Conservation (phyloP, 2,329 filamentous ascomycete genomes). For the Huntiella decipiens region DNA sequence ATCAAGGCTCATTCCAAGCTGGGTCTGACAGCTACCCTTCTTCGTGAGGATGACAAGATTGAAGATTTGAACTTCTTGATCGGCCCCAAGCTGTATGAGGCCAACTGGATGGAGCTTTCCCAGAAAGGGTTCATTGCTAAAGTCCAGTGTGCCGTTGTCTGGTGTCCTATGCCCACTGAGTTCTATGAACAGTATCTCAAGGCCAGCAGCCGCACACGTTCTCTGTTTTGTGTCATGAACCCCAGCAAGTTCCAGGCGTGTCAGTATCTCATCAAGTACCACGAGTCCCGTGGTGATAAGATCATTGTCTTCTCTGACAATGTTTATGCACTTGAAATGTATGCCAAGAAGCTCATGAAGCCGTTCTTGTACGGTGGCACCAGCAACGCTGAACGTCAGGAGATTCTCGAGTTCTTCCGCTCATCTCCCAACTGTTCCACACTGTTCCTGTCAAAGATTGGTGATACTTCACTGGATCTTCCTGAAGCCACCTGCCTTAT, state of each 20-base stretch:
- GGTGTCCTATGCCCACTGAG: constrained; percentile 98
- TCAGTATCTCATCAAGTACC: constrained; percentile 95
- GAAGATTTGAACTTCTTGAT: constrained; percentile 94
- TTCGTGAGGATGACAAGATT: constrained; percentile 97
- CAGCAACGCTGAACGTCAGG: constrained; percentile 63
- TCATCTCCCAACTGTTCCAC: constrained; percentile 81
- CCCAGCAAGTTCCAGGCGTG: constrained; percentile 92
- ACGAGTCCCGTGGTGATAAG: constrained; percentile 86
- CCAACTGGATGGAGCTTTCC: constrained; percentile 97
- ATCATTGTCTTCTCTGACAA: constrained; percentile 98
- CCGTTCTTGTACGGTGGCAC: constrained; percentile 86
- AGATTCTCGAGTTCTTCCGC: constrained; percentile 85
- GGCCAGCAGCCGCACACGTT: constrained; percentile 33
- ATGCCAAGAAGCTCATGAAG: constrained; percentile 68
- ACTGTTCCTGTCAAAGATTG: constrained; percentile 91
- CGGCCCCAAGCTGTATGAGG: constrained; percentile 91
- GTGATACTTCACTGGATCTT: constrained; percentile 91
- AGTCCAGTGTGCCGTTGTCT: constrained; percentile 95
- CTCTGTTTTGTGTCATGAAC: constrained; percentile 80
- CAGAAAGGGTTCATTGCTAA: constrained; percentile 93
- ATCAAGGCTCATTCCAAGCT: constrained; percentile 94
- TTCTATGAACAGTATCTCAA: constrained; percentile 90
- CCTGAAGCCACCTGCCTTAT: constrained; percentile 94
- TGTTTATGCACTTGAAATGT: constrained; percentile 74
- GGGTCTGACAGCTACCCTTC: constrained; percentile 77